Conservation (phyloP, 2,329 filamentous ascomycete species). For the Pseudogymnoascus sp. region DNA sequence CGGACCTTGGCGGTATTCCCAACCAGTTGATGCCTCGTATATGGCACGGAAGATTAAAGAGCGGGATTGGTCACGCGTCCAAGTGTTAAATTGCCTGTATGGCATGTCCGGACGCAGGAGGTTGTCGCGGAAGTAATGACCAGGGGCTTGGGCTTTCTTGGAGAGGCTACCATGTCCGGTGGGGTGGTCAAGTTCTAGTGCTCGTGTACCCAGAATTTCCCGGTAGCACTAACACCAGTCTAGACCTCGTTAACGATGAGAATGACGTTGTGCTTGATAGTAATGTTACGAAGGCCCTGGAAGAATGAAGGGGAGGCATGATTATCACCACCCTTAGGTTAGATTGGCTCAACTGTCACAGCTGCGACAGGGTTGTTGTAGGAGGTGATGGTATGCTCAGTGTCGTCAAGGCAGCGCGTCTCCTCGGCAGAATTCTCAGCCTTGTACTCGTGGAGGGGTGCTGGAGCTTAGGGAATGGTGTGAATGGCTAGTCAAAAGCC, state of each 20-base stretch:
- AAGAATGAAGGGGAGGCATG: conserved; percentile 74
- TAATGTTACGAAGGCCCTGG: conserved; percentile 63
- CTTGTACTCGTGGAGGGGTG: conserved; percentile 62
- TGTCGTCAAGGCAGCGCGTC: conserved; percentile 61
- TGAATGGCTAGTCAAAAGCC: conserved; percentile 77
- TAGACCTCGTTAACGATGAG: conserved; percentile 81
- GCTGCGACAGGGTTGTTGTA: conserved; percentile 63
- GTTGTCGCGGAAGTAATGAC: conserved; percentile 71
- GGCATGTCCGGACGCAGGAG: conserved; percentile 69
- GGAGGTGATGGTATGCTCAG: conserved; percentile 60
- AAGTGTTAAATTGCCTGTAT: conserved; percentile 81
- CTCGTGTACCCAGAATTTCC: conserved; percentile 80
- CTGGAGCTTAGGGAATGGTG: conserved; percentile 67
- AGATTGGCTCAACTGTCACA: conserved; percentile 69
- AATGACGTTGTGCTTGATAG: conserved; percentile 58
- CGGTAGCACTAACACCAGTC: conserved; percentile 73
- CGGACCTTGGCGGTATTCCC: conserved; percentile 53
- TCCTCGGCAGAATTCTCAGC: conserved; percentile 67
- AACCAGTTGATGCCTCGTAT: conserved; percentile 64
- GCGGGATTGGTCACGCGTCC: conserved; percentile 75
- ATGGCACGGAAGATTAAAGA: conserved; percentile 74
- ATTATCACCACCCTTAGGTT: conserved; percentile 78
- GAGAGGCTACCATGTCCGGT: conserved; percentile 77
- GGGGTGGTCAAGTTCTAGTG: conserved; percentile 67
- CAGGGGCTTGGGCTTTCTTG: conserved; percentile 82